Percentiles rank a stretch among this genome's conserved stretches.
These are phyloP conservation scores for Entomortierella lignicola DNA, from an alignment of 192 early-diverging fungal species.

Conservation along the genomic window DNA sequence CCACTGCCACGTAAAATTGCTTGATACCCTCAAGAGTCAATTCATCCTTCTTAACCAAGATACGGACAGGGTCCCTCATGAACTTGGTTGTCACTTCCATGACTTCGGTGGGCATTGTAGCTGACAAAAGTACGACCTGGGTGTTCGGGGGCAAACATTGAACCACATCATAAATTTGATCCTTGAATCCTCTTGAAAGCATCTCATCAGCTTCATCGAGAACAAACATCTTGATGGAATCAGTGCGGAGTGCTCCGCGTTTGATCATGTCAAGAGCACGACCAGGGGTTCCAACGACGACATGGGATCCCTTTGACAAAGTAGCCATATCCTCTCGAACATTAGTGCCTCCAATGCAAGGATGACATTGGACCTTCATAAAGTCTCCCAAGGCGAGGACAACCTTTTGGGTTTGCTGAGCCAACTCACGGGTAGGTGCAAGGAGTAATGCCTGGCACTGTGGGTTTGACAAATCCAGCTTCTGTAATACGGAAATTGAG, in stretches of 20 bases:
- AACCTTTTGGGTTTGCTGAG: conserved; percentile 94
- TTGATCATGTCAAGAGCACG: conserved; percentile 98
- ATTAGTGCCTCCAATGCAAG: conserved; percentile 96
- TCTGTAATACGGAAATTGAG: conserved; percentile 96
- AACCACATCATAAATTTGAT: conserved; percentile 96
- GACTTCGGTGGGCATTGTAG: conserved; percentile 94
- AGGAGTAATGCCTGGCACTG: conserved; percentile 94
- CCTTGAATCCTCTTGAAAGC: conserved; percentile 96
- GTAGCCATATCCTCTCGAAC: conserved; percentile 86
- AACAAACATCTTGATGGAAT: conserved; percentile 93
- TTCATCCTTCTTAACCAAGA: conserved; percentile 96
- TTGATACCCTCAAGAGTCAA: conserved; percentile 89
- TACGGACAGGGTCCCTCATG: conserved; percentile 97
- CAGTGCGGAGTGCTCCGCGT: conserved; percentile 80
- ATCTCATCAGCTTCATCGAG: conserved; percentile 99
- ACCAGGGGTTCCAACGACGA: conserved; percentile 97
- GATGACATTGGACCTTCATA: conserved; percentile 90
- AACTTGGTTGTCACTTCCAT: conserved; percentile 94
- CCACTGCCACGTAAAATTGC: conserved; percentile 97
- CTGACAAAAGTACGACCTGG: conserved; percentile 96
- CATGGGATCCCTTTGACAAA: conserved; percentile 81
- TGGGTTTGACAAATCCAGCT: conserved; percentile 78
- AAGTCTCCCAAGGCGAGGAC: conserved; percentile 92
- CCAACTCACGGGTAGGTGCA: conserved; percentile 95
- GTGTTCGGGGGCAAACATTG: conserved; percentile 82